Base-by-base conservation (phyloP, 371 early-diverging fungal genomes). In the Haplosporangium sp. region DNA sequence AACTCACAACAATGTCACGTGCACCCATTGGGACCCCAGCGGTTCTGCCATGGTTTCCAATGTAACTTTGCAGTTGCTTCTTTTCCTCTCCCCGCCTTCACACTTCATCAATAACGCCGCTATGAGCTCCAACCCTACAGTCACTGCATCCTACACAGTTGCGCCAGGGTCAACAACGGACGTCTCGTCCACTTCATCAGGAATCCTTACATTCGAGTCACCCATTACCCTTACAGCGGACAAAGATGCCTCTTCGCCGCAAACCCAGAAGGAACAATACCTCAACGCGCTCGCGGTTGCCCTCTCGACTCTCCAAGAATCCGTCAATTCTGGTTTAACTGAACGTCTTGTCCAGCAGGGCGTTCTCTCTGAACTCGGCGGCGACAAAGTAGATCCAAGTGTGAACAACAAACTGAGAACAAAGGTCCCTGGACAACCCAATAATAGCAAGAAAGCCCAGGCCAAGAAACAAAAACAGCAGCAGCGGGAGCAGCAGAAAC, bases 391-490 rank as follows among this genome's bases (percentile, higher is more conserved):
- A 38, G 62, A 70, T 6, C 51, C 62, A 0, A 53, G 20, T n/a
- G 55, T 62, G 20, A 76, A 76, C n/a, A 77, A 50, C 41, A 77
- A 77, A 59, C 36, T 77, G 50, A 59, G 79, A 46, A 77, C 79
- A 45, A 77, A 77, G 52, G 69, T 72, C 16, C 72, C 73, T 20
- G 79, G 79, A 21, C 79, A 77, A 53, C 68, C 77, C 43, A 77
- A 74, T 43, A 68, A 67, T 55, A 63, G 68, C 63, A 77, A 75
- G 59, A 74, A 74, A 62, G 74, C 65, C n/a, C 62, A 69, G 45
- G 64, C 74, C n/a, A 74, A 74, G 58, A 69, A 67, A 40, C 69
- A 75, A 55, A 52, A 73, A 46, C 63, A 58, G 18, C 68, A 45
- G 56, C 38, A 57, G 42, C 21, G 57, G 50, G 50, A 73, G 37